Base-by-base conservation (phyloP, 2,329 filamentous ascomycete species). In the Botryotinia globosa region DNA sequence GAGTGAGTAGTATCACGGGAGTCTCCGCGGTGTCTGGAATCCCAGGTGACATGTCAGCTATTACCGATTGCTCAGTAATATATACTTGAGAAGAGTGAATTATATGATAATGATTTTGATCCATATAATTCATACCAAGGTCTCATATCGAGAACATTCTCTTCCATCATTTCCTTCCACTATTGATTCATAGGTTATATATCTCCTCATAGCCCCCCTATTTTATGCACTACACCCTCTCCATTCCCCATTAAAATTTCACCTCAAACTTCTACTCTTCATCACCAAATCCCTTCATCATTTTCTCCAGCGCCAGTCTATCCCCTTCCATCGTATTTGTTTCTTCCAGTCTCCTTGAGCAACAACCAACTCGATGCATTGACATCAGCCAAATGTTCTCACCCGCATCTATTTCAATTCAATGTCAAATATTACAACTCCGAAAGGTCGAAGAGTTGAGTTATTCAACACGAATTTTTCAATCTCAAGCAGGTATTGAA, bases 371-470 rank as follows among this genome's bases (percentile, higher is more conserved):
- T 51, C 25, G 5, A 51, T 8, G 9, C 18, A 16, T 0, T 7
- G 8, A 9, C 2, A 32, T 58, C 29, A 4, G 4, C 6, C 7
- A 20, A 1, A 32, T 51, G 14, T n/a, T 10, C 48, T 14, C 25
- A 51, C 48, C 12, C 22, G 9, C 10, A 5, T 48, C 22, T 25
- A 12, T 25, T 4, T 48, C 20, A 4, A 22, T 10, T 48, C 1
- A 0, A 4, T 12, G 1, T 48, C 9, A 48, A 5, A 1, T 5
- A 25, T 12, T 12, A 25, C 0, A 20, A 0, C 0, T 12, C 25
- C 45, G 1, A 0, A 48, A 0, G 1, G 1, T 25, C 45, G 22
- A 25, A 25, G 8, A 48, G 1, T 2, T 12, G 10, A 12, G 4
- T 48, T 25, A 3, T 12, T 12, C 5, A 22, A 25, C 25, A 5